phyloP scores from a whole-genome alignment of 2,329 filamentous ascomycete species.

The Monilinia polystroma region DNA sequence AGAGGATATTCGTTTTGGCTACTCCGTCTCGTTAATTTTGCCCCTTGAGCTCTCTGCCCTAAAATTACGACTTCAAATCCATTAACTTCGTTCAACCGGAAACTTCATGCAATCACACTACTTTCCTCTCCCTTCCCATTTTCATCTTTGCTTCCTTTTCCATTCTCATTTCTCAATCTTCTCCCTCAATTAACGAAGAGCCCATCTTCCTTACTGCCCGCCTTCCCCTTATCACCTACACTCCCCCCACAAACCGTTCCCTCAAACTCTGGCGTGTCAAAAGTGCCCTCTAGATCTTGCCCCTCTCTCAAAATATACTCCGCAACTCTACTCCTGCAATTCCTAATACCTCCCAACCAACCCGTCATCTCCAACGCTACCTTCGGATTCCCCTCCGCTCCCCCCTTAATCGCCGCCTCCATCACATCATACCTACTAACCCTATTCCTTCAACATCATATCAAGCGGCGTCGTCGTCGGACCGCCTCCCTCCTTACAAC shows the following conservation, averaged over 20 bases:
- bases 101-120: too few species aligned
- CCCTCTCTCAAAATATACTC: constrained; percentile 54
- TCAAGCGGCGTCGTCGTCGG: constrained; percentile 67
- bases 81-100: too few species aligned
- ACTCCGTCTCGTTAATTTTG: neutral
- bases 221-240: constrained; percentile 17
- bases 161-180: too few species aligned
- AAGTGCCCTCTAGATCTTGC: constrained; percentile 54
- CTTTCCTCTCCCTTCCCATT: too few species aligned
- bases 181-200: constrained; percentile 37
- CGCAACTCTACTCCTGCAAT: constrained; percentile 49
- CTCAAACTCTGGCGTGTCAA: constrained; percentile 49
- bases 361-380: constrained; percentile 48
- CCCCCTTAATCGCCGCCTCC: constrained; percentile 51
- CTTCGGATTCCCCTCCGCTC: constrained; percentile 48
- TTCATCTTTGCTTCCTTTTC: too few species aligned
- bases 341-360: constrained; percentile 49
- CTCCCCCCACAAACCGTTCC: constrained; percentile 32
- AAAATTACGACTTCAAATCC: too few species aligned
- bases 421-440: constrained; percentile 61
- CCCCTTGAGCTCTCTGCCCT: too few species aligned
- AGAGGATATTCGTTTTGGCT: neutral
- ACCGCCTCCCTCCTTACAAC: constrained; percentile 63
- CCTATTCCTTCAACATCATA: constrained; percentile 63
- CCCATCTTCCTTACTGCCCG: constrained; percentile 33